A percentile compares a stretch with the other conserved stretches of the same genome.
Evolutionary conservation across 306 rosid species (phyloP).

Genomic region (Bauhinia variegata): DNA sequence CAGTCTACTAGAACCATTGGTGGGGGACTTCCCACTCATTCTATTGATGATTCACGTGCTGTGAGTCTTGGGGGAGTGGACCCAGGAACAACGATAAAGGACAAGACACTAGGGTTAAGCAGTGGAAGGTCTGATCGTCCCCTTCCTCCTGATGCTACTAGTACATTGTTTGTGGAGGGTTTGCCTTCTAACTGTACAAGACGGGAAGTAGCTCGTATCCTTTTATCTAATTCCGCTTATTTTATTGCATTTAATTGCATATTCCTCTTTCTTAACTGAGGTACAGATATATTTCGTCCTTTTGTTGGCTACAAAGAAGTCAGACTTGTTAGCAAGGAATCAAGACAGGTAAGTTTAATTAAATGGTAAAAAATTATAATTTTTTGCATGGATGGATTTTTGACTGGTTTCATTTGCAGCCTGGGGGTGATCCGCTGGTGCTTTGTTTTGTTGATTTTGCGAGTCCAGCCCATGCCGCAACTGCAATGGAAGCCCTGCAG

Average conservation of each 20-base stretch:
- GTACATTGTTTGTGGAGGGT: slow-evolving; percentile 93
- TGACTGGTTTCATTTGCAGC: slow-evolving; percentile 62
- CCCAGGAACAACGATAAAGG: slow-evolving; percentile 62
- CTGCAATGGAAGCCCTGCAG: slow-evolving; percentile 97
- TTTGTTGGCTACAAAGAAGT: slow-evolving; percentile 99
- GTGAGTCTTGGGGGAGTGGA: slow-evolving; percentile 65
- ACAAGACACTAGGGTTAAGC: slow-evolving; percentile 61
- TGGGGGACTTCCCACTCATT: slow-evolving; percentile 58
- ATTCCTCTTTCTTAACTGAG: slow-evolving; percentile 56
- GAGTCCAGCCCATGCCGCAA: slow-evolving; percentile 98
- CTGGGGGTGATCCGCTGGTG: slow-evolving; percentile 91
- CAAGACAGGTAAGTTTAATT: slow-evolving; percentile 82
- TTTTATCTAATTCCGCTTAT: slow-evolving; percentile 33
- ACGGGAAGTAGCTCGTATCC: slow-evolving; percentile 99
- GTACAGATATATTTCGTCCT: slow-evolving; percentile 89
- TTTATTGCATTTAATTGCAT: slow-evolving; percentile 23
- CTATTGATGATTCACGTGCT: slow-evolving; percentile 68
- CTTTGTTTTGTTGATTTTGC: slow-evolving; percentile 94
- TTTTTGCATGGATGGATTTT: slow-evolving; percentile 37
- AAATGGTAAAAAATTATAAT: slow-evolving; percentile 9
- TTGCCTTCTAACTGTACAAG: slow-evolving; percentile 85
- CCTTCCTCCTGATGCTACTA: slow-evolving; percentile 93
- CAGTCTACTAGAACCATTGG: slow-evolving; percentile 75
- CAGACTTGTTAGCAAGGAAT: slow-evolving; percentile 94
- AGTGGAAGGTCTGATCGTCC: slow-evolving; percentile 74